phyloP scores from a whole-genome alignment of 441 rosid species.

The Populus tomentosa region DNA sequence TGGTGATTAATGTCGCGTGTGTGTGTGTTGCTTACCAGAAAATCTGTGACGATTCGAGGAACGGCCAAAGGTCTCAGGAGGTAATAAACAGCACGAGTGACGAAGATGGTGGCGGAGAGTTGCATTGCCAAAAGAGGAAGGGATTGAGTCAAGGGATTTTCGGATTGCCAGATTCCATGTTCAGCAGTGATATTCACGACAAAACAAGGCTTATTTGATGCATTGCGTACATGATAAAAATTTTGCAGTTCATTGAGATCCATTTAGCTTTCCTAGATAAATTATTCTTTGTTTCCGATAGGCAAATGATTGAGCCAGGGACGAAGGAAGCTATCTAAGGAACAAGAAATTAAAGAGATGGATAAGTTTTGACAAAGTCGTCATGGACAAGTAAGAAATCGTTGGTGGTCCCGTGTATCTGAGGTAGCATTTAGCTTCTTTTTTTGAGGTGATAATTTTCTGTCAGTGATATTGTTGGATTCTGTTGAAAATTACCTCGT shows the following conservation, averaged over 20 bases:
- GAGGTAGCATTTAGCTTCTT: too few species aligned
- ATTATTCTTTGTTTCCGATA: too few species aligned
- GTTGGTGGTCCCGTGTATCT: too few species aligned
- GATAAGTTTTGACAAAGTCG: background rate
- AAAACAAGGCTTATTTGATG: conserved; percentile 9
- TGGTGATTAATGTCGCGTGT: background rate
- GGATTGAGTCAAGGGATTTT: conserved; percentile 31
- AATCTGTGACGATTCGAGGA: conserved; percentile 28
- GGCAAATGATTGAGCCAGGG: too few species aligned
- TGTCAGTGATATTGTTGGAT: background rate
- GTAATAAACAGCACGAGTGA: conserved; percentile 20
- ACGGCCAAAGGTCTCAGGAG: conserved; percentile 28
- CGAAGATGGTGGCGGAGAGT: conserved; percentile 19
- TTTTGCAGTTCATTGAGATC: conserved; percentile 19
- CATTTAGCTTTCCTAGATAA: conserved; percentile 7
- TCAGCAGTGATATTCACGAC: conserved; percentile 25
- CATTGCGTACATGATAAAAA: conserved; percentile 4
- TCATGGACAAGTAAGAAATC: background rate
- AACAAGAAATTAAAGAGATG: background rate
- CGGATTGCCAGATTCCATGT: conserved; percentile 33
- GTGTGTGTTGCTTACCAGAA: conserved; percentile 25
- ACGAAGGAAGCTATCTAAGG: background rate
- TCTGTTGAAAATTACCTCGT: background rate
- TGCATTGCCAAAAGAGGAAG: conserved; percentile 28
- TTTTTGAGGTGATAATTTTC: background rate